phyloP scores from a whole-genome alignment of 108 stramenopile species.

The Asterionellopsis glacialis region DNA sequence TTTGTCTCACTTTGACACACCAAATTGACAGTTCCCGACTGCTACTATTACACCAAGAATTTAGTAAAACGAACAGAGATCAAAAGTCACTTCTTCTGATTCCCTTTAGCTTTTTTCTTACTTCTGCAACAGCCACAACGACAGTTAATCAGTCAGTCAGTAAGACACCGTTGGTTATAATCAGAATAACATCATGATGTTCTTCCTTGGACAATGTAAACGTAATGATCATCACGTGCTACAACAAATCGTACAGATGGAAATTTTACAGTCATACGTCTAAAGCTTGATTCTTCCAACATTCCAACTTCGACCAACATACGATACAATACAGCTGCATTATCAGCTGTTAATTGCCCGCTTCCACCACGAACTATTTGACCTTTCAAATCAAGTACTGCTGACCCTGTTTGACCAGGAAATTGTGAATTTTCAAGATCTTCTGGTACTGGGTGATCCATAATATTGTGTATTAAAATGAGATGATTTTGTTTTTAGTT shows the following conservation, averaged over 20 bases:
- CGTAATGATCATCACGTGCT: constrained; percentile 18
- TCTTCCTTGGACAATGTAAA: constrained; percentile 22
- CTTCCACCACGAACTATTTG: constrained; percentile 3
- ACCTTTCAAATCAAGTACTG: constrained; percentile 23
- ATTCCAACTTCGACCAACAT: constrained; percentile 20
- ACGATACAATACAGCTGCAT: constrained; percentile 9
- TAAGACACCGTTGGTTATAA: too few relatives aligned
- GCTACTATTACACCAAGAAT: too few relatives aligned
- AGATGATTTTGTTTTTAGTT: too few relatives aligned
- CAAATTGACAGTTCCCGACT: too few relatives aligned
- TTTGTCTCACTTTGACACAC: too few relatives aligned
- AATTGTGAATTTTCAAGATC: constrained; percentile 1
- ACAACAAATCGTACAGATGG: constrained; percentile 10
- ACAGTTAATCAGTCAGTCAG: too few relatives aligned
- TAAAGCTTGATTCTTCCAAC: not conserved
- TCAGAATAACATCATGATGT: not conserved
- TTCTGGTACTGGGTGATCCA: too few relatives aligned
- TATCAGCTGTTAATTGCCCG: constrained; percentile 5
- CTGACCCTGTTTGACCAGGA: constrained; percentile 22
- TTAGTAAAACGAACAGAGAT: too few relatives aligned
- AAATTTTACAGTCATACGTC: constrained; percentile 17
- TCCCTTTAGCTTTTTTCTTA: too few relatives aligned
- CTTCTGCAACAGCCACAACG: too few relatives aligned
- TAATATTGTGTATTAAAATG: too few relatives aligned
- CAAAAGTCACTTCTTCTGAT: too few relatives aligned